Evolutionary conservation across 139 green algal species (phyloP), one percentile per base, ranked within the genome.

Genomic region (Tetradesmus obliquus): DNA sequence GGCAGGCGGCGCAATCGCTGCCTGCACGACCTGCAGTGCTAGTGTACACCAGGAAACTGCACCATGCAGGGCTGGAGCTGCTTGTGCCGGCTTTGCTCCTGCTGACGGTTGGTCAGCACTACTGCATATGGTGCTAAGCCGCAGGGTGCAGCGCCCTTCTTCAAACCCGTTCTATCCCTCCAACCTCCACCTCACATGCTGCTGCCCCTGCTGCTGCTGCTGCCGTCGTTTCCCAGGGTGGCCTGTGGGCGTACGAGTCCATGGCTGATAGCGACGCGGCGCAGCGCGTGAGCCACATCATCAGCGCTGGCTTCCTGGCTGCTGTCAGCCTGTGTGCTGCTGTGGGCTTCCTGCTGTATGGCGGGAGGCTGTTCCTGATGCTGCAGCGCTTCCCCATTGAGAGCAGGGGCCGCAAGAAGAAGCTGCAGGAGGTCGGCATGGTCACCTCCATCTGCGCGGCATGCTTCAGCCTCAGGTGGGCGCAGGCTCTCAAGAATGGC

Each of bases 331-430:
- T 98, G 10, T 87, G 88, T 5, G 98, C 97, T 3, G 97, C 97
- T 1, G 90, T 93, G 4, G 97, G 97, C 81, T 99, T 99, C 94
- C 84, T 99, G 88, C 89, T 99, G 51, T 99, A 99, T 92, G 98
- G 98, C 45, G 97, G 98, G 12, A 94, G 97, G 58, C 96, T 99
- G 53, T 99, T 98, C 91, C 87, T 98, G 66, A 99, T 99, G 97
- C 95, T 99, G 92, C 94, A 96, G 89, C 94, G 97, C 54, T 99
- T 99, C 95, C 98, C 98, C 7, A 98, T 99, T 53, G 98, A 99
- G 93, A 98, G 94, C 13, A 93, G 96, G 15, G 98, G 98, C 1
- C 94, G 98, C 51, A 93, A 95, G 74, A 99, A 99, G 95, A 99
- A 99, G 97, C 96, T 99, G 92, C 93, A 95, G 20, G 98, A 99